phyloP scores from a whole-genome alignment of 129 eudicot species.

The Centrapalus pauciflorus region DNA sequence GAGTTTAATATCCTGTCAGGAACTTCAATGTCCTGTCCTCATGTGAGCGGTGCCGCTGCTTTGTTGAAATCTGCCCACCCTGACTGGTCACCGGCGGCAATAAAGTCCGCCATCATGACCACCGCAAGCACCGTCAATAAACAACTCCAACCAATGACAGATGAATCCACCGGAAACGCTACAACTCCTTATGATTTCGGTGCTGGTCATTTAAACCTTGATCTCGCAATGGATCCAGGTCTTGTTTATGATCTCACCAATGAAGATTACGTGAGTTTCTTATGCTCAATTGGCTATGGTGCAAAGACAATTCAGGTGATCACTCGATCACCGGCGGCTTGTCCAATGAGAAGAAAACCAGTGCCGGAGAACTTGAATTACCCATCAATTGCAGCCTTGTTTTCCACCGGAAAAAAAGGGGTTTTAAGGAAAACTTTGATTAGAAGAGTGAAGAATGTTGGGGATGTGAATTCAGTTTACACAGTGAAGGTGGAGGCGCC shows the following conservation, averaged over 20 bases:
- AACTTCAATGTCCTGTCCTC: constrained; percentile 88
- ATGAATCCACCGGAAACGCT: constrained; percentile 67
- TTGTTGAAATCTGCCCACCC: constrained; percentile 87
- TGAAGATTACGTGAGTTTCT: constrained; percentile 57
- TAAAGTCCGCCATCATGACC: constrained; percentile 83
- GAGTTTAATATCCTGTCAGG: constrained; percentile 85
- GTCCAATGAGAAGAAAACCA: constrained; percentile 56
- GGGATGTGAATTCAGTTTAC: constrained; percentile 58
- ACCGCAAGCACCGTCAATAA: constrained; percentile 59
- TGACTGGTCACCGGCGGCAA: constrained; percentile 82
- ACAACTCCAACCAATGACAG: constrained; percentile 49
- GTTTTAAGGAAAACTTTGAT: constrained; percentile 58
- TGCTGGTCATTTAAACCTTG: constrained; percentile 76
- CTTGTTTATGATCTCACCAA: constrained; percentile 63
- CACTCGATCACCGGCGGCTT: constrained; percentile 55
- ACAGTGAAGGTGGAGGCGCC: constrained; percentile 49
- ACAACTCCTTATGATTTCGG: constrained; percentile 75
- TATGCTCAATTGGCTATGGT: constrained; percentile 74
- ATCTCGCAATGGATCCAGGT: constrained; percentile 80
- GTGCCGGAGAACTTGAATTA: constrained; percentile 70
- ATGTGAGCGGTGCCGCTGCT: constrained; percentile 89
- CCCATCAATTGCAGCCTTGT: constrained; percentile 65
- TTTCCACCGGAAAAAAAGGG: constrained; percentile 43
- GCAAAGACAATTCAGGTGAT: constrained; percentile 84
- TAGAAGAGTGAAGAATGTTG: constrained; percentile 74